These are phyloP conservation scores for Fusarium phyllophilum DNA, from an alignment of 2,329 filamentous ascomycete species.

Conservation along the genomic window DNA sequence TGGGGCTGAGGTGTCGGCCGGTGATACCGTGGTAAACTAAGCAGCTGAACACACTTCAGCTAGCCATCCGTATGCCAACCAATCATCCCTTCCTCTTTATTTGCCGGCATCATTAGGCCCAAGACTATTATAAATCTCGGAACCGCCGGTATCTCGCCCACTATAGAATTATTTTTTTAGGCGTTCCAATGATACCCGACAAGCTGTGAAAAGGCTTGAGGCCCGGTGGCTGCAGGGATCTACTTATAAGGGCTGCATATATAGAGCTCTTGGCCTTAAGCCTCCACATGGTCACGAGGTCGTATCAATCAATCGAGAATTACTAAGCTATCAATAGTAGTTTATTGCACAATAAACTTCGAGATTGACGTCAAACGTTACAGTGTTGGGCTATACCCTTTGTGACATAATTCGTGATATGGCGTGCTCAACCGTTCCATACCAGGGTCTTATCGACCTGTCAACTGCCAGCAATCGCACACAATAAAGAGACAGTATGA, in stretches of 20 bases:
- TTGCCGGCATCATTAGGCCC: too few relatives aligned
- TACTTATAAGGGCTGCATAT: background rate
- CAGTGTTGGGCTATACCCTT: slow-evolving; percentile 14
- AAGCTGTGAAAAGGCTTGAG: fast-evolving
- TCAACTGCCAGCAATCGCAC: slow-evolving; percentile 12
- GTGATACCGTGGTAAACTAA: too few relatives aligned
- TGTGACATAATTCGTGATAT: slow-evolving; percentile 37
- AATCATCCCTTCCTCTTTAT: too few relatives aligned
- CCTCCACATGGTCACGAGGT: fast-evolving
- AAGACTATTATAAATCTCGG: too few relatives aligned
- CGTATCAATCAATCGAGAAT: fast-evolving
- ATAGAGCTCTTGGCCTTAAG: fast-evolving
- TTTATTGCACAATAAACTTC: slow-evolving; percentile 3
- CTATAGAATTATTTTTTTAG: too few relatives aligned
- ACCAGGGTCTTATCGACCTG: slow-evolving; percentile 5
- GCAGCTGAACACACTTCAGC: too few relatives aligned
- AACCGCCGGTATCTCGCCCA: too few relatives aligned
- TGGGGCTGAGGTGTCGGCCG: too few relatives aligned
- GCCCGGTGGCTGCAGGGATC: fast-evolving
- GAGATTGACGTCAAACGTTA: slow-evolving; percentile 7
- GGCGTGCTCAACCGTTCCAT: slow-evolving; percentile 34
- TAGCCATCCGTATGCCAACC: too few relatives aligned
- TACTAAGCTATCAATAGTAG: background rate
- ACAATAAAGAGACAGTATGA: slow-evolving; percentile 18
- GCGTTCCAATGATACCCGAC: too few relatives aligned